Conservation (phyloP, 345 rosid species). For the Eucalyptus sp. region DNA sequence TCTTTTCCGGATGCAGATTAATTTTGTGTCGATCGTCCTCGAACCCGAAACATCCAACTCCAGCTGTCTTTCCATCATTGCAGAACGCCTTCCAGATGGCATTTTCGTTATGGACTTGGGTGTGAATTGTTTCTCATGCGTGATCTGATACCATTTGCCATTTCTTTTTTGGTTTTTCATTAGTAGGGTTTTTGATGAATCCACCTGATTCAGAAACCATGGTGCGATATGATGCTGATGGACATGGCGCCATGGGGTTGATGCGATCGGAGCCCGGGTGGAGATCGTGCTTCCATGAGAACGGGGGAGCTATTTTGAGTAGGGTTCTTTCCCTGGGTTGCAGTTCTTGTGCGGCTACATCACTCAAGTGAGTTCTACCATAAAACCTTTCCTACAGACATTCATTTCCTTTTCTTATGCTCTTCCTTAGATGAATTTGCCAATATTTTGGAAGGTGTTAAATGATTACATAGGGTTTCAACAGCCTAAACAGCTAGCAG, state of each 20-base stretch:
- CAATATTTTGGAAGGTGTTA: neutral
- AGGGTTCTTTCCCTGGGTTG: constrained; percentile 18
- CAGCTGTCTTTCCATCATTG: neutral
- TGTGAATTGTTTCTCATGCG: neutral
- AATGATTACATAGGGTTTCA: neutral
- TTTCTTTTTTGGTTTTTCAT: neutral
- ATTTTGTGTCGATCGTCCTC: neutral
- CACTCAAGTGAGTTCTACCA: constrained; percentile 22
- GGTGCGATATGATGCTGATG: neutral
- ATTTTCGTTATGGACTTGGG: constrained; percentile 34
- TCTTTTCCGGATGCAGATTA: neutral
- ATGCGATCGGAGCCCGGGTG: constrained; percentile 18
- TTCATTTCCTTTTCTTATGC: neutral
- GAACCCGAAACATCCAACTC: neutral
- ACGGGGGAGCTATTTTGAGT: neutral
- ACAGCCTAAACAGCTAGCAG: neutral
- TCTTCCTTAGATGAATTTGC: neutral
- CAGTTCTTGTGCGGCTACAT: constrained; percentile 41
- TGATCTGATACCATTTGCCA: neutral
- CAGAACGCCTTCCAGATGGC: constrained; percentile 53
- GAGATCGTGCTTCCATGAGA: constrained; percentile 29
- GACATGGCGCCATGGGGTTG: neutral
- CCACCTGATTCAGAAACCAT: neutral
- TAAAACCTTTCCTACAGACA: neutral
- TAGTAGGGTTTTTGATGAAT: neutral